These are phyloP conservation scores for Colletotrichum truncatum DNA, from an alignment of 2,329 filamentous ascomycete genomes.

Conservation along the genomic window DNA sequence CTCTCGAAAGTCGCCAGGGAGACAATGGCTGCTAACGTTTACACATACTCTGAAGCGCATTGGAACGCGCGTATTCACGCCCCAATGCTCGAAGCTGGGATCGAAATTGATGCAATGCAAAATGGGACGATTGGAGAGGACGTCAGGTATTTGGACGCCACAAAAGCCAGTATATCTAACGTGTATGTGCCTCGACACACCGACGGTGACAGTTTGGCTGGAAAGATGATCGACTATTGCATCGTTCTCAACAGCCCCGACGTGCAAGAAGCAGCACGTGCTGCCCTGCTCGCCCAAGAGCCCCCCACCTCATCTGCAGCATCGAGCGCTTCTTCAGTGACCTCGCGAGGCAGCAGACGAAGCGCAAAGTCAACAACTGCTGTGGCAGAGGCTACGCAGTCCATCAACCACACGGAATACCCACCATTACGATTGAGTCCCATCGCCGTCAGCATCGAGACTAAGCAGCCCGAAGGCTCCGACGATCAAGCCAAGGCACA, in stretches of 20 bases:
- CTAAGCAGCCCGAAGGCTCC: background rate
- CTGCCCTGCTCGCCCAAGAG: background rate
- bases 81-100: background rate
- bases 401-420: background rate
- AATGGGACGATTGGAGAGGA: background rate
- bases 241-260: background rate
- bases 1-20: background rate
- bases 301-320: background rate
- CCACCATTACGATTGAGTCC: background rate
- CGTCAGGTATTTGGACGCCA: background rate
- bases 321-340: background rate
- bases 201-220: background rate
- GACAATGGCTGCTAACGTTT: background rate
- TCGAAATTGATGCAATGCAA: background rate
- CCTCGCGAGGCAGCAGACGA: background rate
- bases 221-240: background rate
- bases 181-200: background rate
- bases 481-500: background rate
- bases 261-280: background rate
- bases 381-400: background rate
- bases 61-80: background rate
- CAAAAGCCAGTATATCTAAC: background rate
- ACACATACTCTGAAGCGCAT: background rate
- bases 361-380: background rate
- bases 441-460: background rate